Evolutionary conservation across 176 grass and related monocot species (phyloP).

Genomic region (Aegilops sharonensis): DNA sequence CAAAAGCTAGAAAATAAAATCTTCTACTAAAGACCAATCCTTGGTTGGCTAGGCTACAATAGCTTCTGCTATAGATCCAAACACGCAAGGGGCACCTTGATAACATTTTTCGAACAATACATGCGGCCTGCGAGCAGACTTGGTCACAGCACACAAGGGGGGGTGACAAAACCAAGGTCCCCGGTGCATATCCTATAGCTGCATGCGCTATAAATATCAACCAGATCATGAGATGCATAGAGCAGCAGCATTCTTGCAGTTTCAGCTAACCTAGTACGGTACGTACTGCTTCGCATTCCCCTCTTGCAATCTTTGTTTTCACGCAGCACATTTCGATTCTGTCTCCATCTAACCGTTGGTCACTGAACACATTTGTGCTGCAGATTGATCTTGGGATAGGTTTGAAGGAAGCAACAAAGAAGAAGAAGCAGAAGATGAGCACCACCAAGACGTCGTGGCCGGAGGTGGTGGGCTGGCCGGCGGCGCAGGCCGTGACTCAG

Average conservation of each 20-base stretch:
- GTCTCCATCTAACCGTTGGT: no score
- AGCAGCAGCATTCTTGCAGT: neutral
- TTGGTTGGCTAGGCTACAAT: neutral
- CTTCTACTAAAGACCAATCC: neutral
- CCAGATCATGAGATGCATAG: neutral
- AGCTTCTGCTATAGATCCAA: neutral
- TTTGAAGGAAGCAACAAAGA: neutral
- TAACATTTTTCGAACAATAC: neutral
- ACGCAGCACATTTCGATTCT: no score
- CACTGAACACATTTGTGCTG: neutral
- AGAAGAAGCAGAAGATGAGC: neutral
- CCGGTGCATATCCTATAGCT: neutral
- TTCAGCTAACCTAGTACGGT: no score
- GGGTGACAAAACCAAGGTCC: no score
- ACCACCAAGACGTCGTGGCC: constrained; percentile 3
- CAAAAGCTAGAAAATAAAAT: neutral
- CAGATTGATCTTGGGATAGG: no score
- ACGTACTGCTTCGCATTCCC: no score
- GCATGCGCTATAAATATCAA: neutral
- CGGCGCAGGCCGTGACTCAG: neutral
- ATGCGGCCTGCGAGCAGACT: neutral
- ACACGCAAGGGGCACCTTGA: neutral
- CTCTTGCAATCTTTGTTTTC: no score
- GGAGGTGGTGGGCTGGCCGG: constrained; percentile 2
- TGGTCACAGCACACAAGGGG: neutral